Evolutionary conservation across 2,329 filamentous ascomycete species (phyloP).

Genomic region (Xylariaceae sp.): DNA sequence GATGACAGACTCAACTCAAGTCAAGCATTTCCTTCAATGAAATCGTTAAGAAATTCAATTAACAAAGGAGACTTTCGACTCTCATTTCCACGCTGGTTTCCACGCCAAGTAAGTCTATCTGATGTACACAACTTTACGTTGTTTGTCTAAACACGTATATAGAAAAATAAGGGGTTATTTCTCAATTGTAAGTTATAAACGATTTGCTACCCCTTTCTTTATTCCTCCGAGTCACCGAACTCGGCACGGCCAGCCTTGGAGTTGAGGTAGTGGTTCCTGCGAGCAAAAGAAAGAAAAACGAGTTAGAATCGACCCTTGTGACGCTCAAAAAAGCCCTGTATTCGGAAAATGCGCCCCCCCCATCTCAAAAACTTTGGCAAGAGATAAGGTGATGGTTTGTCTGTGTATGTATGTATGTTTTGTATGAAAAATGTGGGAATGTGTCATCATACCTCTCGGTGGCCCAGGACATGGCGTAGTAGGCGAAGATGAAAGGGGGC

Average conservation of each 20-base stretch:
- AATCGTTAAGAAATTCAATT: not conserved
- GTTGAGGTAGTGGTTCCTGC: conserved; percentile 30
- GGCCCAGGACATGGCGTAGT: conserved; percentile 86
- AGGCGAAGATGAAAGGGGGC: conserved; percentile 71
- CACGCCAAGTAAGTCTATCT: conserved; percentile 24
- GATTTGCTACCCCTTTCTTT: no score
- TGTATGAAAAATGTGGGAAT: not conserved
- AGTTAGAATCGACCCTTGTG: no score
- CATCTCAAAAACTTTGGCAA: no score
- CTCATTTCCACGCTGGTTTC: no score
- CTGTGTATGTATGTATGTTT: not conserved
- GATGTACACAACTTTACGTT: conserved; percentile 25
- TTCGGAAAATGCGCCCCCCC: not conserved
- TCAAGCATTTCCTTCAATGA: not conserved
- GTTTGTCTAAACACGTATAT: conserved; percentile 28
- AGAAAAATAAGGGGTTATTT: conserved; percentile 2
- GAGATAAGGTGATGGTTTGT: conserved; percentile 1
- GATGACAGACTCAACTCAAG: not conserved
- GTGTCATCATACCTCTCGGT: conserved; percentile 63
- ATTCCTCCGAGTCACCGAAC: conserved; percentile 21
- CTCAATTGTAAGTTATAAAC: conserved; percentile 2
- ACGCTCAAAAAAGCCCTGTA: conserved; percentile 5
- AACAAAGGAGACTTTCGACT: conserved; percentile 11
- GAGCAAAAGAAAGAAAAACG: no score
- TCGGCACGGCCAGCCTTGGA: conserved; percentile 30